Percentiles rank a stretch among this genome's conserved stretches.
These are phyloP conservation scores for Neopestalotiopsis rosae DNA, from an alignment of 2,329 filamentous ascomycete genomes.

Conservation along the genomic window DNA sequence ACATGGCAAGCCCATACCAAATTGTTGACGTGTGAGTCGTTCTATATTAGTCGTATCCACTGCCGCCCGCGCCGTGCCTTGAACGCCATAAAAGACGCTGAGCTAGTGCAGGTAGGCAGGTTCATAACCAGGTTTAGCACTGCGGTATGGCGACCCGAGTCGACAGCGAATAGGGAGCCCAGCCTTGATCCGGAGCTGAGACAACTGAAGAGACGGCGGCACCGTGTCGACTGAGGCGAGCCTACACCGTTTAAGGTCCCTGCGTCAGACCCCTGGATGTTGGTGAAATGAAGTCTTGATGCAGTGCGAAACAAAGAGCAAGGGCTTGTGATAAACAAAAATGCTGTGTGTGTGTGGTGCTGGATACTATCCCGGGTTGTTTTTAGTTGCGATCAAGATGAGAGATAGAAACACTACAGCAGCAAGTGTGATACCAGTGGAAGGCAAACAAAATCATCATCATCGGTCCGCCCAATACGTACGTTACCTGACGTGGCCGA, in stretches of 20 bases:
- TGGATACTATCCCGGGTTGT: not conserved
- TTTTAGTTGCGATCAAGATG: not conserved
- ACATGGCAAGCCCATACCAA: not conserved
- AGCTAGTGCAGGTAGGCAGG: not conserved
- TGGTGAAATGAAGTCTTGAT: not conserved
- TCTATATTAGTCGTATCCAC: not conserved
- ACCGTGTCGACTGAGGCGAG: not conserved
- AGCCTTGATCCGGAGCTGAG: conserved; percentile 8
- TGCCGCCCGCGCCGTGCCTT: not conserved
- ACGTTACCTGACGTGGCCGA: not conserved
- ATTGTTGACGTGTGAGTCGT: conserved; percentile 8
- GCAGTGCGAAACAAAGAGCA: not conserved
- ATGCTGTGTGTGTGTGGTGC: not conserved
- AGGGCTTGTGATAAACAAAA: not conserved
- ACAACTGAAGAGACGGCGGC: not conserved
- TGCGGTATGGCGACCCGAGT: conserved; percentile 5
- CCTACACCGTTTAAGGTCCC: not conserved
- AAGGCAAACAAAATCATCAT: not conserved
- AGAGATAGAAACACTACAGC: not conserved
- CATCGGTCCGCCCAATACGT: not conserved
- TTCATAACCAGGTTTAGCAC: not conserved
- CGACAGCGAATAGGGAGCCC: not conserved
- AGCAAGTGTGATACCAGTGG: not conserved
- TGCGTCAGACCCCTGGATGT: not conserved
- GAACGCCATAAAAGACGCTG: not conserved